These are phyloP conservation scores for Botrytis tulipae DNA, from an alignment of 2,329 filamentous ascomycete genomes.

Conservation along the genomic window DNA sequence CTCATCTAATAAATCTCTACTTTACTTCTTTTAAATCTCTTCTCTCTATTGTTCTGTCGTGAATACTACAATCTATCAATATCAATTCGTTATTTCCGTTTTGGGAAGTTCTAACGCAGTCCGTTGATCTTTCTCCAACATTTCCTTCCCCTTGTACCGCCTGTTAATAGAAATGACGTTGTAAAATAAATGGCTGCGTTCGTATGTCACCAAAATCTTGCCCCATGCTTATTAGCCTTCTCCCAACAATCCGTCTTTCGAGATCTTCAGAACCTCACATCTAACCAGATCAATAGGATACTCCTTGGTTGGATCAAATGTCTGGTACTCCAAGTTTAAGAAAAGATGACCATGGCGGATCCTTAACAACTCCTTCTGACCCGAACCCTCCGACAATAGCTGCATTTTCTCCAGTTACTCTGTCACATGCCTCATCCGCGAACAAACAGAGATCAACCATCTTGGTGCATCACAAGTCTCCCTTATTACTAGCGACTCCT, in stretches of 20 bases:
- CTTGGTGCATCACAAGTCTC: conserved; percentile 94
- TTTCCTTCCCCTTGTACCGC: conserved; percentile 19
- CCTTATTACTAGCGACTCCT: conserved; percentile 86
- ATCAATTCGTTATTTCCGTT: not conserved
- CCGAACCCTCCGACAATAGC: conserved; percentile 72
- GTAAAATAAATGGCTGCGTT: conserved; percentile 39
- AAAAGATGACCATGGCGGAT: conserved; percentile 34
- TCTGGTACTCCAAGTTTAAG: conserved; percentile 36
- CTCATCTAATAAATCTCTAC: not conserved
- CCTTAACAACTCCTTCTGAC: conserved; percentile 34
- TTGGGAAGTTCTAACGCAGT: not conserved
- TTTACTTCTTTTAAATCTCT: not conserved
- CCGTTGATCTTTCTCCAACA: not conserved
- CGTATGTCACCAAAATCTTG: conserved; percentile 31
- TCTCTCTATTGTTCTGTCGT: not conserved
- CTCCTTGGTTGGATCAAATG: conserved; percentile 40
- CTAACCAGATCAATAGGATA: conserved; percentile 35
- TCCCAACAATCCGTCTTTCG: conserved; percentile 1
- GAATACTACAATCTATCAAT: not conserved
- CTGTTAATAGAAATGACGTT: conserved; percentile 37
- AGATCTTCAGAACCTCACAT: conserved; percentile 16
- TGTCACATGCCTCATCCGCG: conserved; percentile 60
- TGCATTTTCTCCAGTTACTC: conserved; percentile 81
- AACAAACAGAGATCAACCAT: conserved; percentile 84
- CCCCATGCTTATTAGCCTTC: conserved; percentile 16